Conservation (phyloP, 148 eudicot species). For the Mesembryanthemum crystallinum region DNA sequence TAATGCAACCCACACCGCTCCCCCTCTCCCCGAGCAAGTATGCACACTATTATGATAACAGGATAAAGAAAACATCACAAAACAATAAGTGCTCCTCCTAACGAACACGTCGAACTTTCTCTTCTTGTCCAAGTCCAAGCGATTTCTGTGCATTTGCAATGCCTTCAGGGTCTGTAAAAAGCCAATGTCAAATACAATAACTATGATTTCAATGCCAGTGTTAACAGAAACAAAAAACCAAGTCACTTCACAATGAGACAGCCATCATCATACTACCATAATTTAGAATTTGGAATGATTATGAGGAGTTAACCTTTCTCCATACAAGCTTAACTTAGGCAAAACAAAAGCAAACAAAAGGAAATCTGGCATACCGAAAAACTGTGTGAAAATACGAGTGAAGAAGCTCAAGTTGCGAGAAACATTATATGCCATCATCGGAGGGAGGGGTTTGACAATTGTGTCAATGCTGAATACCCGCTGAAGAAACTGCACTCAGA, state of each 20-base stretch:
- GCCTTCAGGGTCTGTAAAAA: constrained; percentile 80
- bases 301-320: background rate
- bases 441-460: constrained; percentile 92
- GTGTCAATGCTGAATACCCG: constrained; percentile 87
- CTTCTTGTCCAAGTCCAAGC: constrained; percentile 92
- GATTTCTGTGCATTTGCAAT: constrained; percentile 86
- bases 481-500: constrained; percentile 72
- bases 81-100: constrained; percentile 18
- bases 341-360: background rate
- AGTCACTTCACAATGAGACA: background rate
- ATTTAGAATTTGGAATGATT: background rate
- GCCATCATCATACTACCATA: background rate
- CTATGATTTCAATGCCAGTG: too few species aligned
- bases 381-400: constrained; percentile 92
- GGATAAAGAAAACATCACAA: background rate
- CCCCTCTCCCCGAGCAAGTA: background rate
- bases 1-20: background rate
- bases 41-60: background rate
- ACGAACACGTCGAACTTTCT: constrained; percentile 70
- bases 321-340: background rate
- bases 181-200: background rate
- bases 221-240: background rate
- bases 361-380: constrained; percentile 58
- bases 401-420: constrained; percentile 90
- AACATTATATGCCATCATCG: constrained; percentile 67